These are phyloP conservation scores for Ascochyta pisi DNA, from an alignment of 2,329 filamentous ascomycete species.

Conservation along the genomic window DNA sequence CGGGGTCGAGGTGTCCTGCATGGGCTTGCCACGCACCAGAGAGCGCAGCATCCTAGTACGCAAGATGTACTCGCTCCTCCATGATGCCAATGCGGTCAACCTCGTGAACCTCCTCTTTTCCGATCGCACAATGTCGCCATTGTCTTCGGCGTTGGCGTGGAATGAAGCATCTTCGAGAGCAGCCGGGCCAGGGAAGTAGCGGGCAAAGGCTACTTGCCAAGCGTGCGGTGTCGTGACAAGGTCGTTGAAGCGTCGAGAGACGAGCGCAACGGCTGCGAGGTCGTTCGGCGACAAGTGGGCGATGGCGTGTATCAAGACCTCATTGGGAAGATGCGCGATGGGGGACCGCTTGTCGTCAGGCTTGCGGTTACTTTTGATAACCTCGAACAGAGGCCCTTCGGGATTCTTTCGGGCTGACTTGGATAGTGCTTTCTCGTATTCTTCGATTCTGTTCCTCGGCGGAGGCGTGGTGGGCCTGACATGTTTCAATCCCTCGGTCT, in stretches of 20 bases:
- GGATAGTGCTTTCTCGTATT: conserved; percentile 61
- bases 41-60: conserved; percentile 84
- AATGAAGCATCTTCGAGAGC: conserved; percentile 53
- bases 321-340: conserved; percentile 77
- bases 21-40: conserved; percentile 80
- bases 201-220: conserved; percentile 90
- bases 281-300: conserved; percentile 89
- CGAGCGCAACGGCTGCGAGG: conserved; percentile 79
- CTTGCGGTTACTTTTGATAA: conserved; percentile 56
- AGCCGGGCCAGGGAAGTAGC: conserved; percentile 83
- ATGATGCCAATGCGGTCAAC: conserved; percentile 83
- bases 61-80: conserved; percentile 94
- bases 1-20: conserved; percentile 61
- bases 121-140: conserved; percentile 62
- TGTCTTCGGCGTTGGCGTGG: conserved; percentile 53
- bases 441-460: conserved; percentile 59
- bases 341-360: conserved; percentile 56
- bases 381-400: conserved; percentile 59
- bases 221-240: conserved; percentile 91
- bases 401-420: conserved; percentile 48
- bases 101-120: conserved; percentile 82
- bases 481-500: conserved; percentile 38
- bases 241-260: conserved; percentile 85
- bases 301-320: conserved; percentile 88
- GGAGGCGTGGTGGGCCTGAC: conserved; percentile 40